Evolutionary conservation across 345 rosid genomes (phyloP).

Genomic region (Ailanthus altissimus): DNA sequence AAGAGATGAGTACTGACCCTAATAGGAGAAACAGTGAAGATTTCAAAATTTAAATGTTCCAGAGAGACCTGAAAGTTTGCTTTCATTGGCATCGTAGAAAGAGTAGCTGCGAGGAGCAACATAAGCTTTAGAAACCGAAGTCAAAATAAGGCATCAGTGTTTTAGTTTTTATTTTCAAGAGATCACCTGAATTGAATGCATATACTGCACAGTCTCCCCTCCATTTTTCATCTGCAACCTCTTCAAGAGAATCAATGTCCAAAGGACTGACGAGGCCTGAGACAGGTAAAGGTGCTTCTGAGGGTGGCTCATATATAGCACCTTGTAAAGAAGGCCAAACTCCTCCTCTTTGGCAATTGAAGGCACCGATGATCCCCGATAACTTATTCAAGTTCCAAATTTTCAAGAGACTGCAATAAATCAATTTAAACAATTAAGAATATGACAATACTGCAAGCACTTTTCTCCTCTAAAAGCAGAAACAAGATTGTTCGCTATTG

Average conservation of each 20-base stretch:
- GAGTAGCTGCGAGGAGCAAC: not conserved
- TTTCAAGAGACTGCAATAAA: constrained; percentile 48
- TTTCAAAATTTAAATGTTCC: not conserved
- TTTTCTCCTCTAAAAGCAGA: not conserved
- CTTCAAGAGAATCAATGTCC: constrained; percentile 18
- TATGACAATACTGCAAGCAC: not conserved
- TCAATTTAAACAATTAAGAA: not conserved
- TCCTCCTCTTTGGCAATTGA: constrained; percentile 28
- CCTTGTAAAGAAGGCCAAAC: constrained; percentile 19
- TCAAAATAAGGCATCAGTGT: not conserved
- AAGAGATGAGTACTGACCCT: not conserved
- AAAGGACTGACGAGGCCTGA: not conserved
- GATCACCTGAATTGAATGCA: constrained; percentile 18
- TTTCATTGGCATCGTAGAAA: not conserved
- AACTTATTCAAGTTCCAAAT: constrained; percentile 42
- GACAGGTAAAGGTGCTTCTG: constrained; percentile 5
- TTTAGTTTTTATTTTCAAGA: not conserved
- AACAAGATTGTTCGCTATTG: not conserved
- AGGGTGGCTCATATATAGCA: constrained; percentile 7
- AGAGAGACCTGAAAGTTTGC: not conserved
- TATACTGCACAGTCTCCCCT: constrained; percentile 24
- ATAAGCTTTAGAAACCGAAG: not conserved
- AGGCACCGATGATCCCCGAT: constrained; percentile 20
- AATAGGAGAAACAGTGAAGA: not conserved
- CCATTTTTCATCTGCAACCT: constrained; percentile 22